These are phyloP conservation scores for Xylaria sp. DNA, from an alignment of 2,329 filamentous ascomycete species.

Conservation along the genomic window DNA sequence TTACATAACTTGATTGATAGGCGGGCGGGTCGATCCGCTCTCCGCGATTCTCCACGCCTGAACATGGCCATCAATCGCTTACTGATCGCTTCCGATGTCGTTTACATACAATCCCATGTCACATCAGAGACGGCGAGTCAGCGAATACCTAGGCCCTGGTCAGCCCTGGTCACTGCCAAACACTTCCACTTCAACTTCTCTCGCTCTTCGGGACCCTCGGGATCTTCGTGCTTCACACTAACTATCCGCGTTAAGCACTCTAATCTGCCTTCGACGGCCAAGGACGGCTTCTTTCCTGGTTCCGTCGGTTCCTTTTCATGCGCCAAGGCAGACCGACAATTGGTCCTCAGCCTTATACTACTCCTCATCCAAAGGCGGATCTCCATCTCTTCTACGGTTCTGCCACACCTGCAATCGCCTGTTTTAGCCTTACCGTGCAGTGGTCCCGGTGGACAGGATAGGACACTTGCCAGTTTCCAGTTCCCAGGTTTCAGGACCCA, in stretches of 20 bases:
- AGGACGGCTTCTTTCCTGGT: neutral
- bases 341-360: slow-evolving; percentile 8
- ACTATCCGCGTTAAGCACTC: neutral
- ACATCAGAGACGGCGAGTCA: too few relatives aligned
- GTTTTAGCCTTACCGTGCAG: neutral
- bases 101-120: too few relatives aligned
- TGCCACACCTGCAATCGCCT: neutral
- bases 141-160: too few relatives aligned
- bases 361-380: neutral
- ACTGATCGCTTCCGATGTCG: too few relatives aligned
- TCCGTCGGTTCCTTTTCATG: neutral
- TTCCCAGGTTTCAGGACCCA: too few relatives aligned
- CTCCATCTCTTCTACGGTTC: neutral
- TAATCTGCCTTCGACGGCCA: neutral
- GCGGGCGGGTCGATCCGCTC: neutral
- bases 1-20: slow-evolving; percentile 12
- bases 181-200: neutral
- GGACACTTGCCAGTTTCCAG: too few relatives aligned
- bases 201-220: slow-evolving; percentile 27
- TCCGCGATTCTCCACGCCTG: neutral
- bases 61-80: too few relatives aligned
- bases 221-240: slow-evolving; percentile 21
- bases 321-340: slow-evolving; percentile 16
- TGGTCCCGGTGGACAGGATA: too few relatives aligned
- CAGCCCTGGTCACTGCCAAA: too few relatives aligned